A percentile compares a stretch with the other conserved stretches of the same genome.
These are phyloP conservation scores for Wickerhamia fluorescens DNA, from an alignment of 805 yeast species.

Conservation along the genomic window DNA sequence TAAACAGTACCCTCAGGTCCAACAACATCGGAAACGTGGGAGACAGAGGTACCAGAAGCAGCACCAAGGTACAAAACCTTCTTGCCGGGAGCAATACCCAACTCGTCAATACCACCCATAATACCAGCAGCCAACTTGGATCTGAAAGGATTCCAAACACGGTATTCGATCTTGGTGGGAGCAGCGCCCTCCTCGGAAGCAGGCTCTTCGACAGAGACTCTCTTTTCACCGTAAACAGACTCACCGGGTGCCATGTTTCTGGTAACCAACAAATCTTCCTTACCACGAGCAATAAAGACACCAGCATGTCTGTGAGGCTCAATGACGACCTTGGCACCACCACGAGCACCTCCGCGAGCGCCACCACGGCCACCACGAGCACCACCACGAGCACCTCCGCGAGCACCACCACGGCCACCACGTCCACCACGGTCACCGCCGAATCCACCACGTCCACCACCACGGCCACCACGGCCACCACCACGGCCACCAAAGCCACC, in stretches of 20 bases:
- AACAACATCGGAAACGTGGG: conserved; percentile 96
- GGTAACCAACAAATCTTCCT: conserved; percentile 96
- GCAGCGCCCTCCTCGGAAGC: conserved; percentile 81
- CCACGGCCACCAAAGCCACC: conserved; percentile 53
- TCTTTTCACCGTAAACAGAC: conserved; percentile 96
- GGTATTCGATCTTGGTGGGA: conserved; percentile 93
- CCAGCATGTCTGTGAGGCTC: conserved; percentile 99
- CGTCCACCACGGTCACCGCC: conserved; percentile 26
- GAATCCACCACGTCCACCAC: conserved; percentile 44
- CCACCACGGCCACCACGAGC: conserved; percentile 61
- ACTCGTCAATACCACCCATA: conserved; percentile 98
- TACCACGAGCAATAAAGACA: conserved; percentile 99
- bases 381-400: conserved; percentile 37
- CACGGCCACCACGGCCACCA: conserved; percentile 24
- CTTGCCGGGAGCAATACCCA: conserved; percentile 96
- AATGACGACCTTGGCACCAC: conserved; percentile 93
- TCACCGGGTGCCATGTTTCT: conserved; percentile 98
- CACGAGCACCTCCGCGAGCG: conserved; percentile 74
- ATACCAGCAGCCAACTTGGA: conserved; percentile 99
- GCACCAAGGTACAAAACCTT: conserved; percentile 98
- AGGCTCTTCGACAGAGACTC: conserved; percentile 90
- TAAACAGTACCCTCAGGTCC: conserved; percentile 99
- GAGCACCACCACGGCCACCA: conserved; percentile 30
- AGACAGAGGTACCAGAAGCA: conserved; percentile 98
- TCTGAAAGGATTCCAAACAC: conserved; percentile 99